Base-by-base conservation (phyloP, 2,329 filamentous ascomycete genomes). In the Pestalotiopsis sp. region DNA sequence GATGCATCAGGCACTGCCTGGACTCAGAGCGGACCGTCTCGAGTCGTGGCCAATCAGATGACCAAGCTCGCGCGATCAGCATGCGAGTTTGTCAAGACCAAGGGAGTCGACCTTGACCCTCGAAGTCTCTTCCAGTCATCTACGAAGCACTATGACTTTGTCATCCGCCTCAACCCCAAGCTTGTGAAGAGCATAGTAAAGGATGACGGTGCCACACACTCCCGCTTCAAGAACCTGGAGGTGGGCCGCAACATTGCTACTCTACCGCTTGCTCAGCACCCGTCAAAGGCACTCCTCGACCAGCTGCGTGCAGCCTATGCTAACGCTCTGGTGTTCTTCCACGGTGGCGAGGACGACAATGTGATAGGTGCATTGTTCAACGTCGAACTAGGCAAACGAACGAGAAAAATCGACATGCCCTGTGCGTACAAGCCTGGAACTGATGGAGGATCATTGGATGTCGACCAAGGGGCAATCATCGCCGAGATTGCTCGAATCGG, bases 21-120 rank as follows among this genome's bases (percentile, higher is more conserved):
- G 86, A 97, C 94, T 64, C 86, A 86, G 66, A 83, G 84, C 61
- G 81, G 82, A 0, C 94, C 95, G 0, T 89, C 91, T 13, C 94
- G 92, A 77, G 92, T 98, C 62, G 89, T 95, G 35, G 95, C 94
- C 13, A 88, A 90, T 14, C 89, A 96, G 52, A 92, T 98, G 86
- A 94, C 92, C 0, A 88, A 88, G 3, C 84, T 99, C 1, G 93
- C 95, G 6, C 90, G 91, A 72, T 92, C 93, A 2, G 94, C 93
- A 11, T 87, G 87, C 74, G 88, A 87, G 64, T 77, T 91, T 11
- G 81, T 93, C 65, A 82, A 81, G 58, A 82, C 85, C 7, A 75
- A 87, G 40, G 85, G 85, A 30, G 75, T 86, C 30, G 79, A 81
- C 13, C 78, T 93, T 65, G 82, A 90, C 61, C 79, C 86, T 1